A percentile compares a stretch with the other conserved stretches of the same genome.
Evolutionary conservation across 1,284 basidiomycete species (phyloP).

Genomic region (Apiotrichum gamsii): DNA sequence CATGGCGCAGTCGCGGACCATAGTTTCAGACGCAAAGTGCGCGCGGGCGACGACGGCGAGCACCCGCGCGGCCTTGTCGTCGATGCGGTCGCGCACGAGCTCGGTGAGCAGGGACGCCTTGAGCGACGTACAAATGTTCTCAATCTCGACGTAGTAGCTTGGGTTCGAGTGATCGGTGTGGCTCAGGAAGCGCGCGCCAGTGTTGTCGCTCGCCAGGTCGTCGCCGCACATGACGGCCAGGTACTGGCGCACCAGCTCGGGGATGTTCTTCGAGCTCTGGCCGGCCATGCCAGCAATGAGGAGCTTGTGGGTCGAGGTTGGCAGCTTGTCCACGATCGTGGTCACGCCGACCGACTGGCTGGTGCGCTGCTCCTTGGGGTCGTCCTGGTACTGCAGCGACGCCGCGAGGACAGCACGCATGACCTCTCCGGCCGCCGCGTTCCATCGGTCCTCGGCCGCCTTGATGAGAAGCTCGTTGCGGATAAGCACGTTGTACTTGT

Average conservation of each 20-base stretch:
- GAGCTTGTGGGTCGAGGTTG: constrained; percentile 17
- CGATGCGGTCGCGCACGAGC: constrained; percentile 74
- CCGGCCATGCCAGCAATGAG: constrained; percentile 31
- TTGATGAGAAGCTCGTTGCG: constrained; percentile 75
- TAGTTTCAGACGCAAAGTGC: constrained; percentile 97
- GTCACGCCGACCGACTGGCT: constrained; percentile 25
- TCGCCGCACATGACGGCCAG: constrained; percentile 35
- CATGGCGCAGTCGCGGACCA: constrained; percentile 89
- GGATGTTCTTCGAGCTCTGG: constrained; percentile 17
- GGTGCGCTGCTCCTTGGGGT: constrained; percentile 45
- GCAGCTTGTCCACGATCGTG: constrained; percentile 29
- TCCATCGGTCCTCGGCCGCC: constrained; percentile 70
- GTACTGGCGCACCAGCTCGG: constrained; percentile 34
- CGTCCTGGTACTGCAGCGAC: constrained; percentile 59
- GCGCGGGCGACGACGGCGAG: constrained; percentile 72
- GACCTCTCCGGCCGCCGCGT: constrained; percentile 63
- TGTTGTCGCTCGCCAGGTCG: constrained; percentile 25
- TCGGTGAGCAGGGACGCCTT: constrained; percentile 70
- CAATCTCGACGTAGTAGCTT: constrained; percentile 68
- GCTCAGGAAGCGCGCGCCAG: constrained; percentile 55
- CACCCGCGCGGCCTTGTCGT: constrained; percentile 77
- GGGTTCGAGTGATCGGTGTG: constrained; percentile 51
- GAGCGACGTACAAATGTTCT: constrained; percentile 64
- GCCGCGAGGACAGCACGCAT: constrained; percentile 64
- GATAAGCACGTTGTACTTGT: constrained; percentile 79